Evolutionary conservation across 306 rosid species (phyloP).

Genomic region (Spatholobus suberectus): DNA sequence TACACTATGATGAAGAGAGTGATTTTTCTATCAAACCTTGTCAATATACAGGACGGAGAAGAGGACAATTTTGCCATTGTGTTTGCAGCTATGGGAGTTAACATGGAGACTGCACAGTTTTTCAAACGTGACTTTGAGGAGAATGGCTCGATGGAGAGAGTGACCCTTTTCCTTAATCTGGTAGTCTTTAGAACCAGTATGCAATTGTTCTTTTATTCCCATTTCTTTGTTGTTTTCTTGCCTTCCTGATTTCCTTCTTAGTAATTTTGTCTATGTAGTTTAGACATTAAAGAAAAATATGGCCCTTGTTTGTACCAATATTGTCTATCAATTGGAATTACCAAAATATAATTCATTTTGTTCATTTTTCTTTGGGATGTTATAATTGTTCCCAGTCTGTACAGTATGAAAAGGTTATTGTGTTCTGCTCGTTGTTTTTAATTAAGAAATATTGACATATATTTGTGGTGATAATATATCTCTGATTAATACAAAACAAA

Average conservation of each 20-base stretch:
- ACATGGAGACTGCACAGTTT: conserved; percentile 99
- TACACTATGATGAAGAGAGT: conserved; percentile 20
- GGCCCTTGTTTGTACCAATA: neutral
- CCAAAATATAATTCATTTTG: neutral
- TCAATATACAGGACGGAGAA: conserved; percentile 65
- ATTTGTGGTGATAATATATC: neutral
- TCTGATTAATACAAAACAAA: neutral
- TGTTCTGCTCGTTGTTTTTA: neutral
- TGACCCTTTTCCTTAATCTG: conserved; percentile 96
- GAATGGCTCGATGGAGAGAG: conserved; percentile 99
- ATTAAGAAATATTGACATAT: neutral
- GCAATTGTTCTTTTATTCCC: conserved; percentile 16
- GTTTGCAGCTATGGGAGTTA: conserved; percentile 99
- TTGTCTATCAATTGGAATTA: neutral
- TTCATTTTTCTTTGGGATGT: conserved; percentile 18
- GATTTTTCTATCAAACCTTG: conserved; percentile 10
- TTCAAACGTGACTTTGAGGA: conserved; percentile 99
- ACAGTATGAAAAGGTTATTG: neutral
- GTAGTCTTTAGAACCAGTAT: conserved; percentile 50
- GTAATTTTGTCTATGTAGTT: conserved; percentile 7
- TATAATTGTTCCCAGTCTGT: neutral
- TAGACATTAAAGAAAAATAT: neutral
- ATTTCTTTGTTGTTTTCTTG: neutral
- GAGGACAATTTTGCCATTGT: conserved; percentile 99
- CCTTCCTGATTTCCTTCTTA: conserved; percentile 15